Base-by-base conservation (phyloP, 2,329 filamentous ascomycete genomes). In the Xylariaceae sp. region DNA sequence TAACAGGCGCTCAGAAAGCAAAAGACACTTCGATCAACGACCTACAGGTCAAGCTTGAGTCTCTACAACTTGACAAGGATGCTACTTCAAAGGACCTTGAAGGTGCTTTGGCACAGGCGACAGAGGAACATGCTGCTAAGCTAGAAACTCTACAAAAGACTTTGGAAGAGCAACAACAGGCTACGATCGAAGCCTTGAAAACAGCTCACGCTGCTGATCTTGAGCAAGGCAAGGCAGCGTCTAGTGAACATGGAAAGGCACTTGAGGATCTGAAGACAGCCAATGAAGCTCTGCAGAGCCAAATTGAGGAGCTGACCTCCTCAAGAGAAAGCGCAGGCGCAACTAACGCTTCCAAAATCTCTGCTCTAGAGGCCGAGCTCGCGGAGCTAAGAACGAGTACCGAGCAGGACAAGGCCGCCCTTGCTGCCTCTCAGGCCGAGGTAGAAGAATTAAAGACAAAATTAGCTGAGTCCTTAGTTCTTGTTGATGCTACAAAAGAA, bases 251-350 rank as follows among this genome's bases (percentile, higher is more conserved):
- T 26, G 79, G 84, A 57, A 74, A 79, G 53, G 75, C 78, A 17
- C 68, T 86, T 24, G 71, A 76, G 8, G 81, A 83, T 8, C 73
- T 86, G 43, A 82, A 80, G 65, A 64, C 76, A 3, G 73, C 72
- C 44, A 82, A 87, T 60, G 81, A 85, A 52, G 66, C 75, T 9
- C 72, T 87, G 41, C 80, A 87, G 70, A 79, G 76, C 66, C 81
- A 83, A 71, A 76, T 88, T 28, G 79, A 84, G 17, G 79, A 82
- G 36, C 69, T 87, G 49, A 75, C 76, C 1, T 74, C 78, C 1
- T 78, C 80, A 2, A 80, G 78, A 21, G 78, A 80, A 47, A 74
- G 73, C 19, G 79, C 80, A 54, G 72, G 75, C 29, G 75, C 79
- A 43, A 78, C 77, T 1, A 78, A 75, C 53, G 71, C 73, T 14